Conservation (phyloP, 1,284 basidiomycete species). For the Porphyrellus sp. region DNA sequence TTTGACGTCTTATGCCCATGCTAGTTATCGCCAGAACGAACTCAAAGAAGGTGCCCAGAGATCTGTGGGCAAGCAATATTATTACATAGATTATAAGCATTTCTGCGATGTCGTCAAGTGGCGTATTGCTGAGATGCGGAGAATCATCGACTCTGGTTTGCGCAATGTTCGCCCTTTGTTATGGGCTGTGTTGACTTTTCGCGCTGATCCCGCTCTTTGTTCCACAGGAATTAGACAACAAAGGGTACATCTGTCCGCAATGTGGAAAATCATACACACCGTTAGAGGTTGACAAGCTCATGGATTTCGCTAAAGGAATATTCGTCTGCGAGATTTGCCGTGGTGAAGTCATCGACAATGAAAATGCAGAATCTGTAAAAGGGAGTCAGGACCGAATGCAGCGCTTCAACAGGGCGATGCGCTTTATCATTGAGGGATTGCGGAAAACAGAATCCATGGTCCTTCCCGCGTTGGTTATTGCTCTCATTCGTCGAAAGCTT, state of each 20-base stretch:
- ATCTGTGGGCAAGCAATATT: constrained; percentile 56
- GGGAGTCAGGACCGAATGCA: constrained; percentile 94
- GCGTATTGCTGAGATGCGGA: constrained; percentile 94
- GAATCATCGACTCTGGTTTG: constrained; percentile 79
- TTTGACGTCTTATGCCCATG: constrained; percentile 7
- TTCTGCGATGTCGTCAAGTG: constrained; percentile 82
- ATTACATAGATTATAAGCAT: constrained; percentile 93
- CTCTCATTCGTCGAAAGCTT: neutral
- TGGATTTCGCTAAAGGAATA: constrained; percentile 61
- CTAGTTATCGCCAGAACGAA: constrained; percentile 81
- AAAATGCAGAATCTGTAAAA: constrained; percentile 79
- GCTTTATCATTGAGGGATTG: constrained; percentile 82
- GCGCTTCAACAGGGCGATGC: constrained; percentile 90
- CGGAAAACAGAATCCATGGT: constrained; percentile 75
- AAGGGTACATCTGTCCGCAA: constrained; percentile 92
- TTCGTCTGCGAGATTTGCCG: constrained; percentile 79
- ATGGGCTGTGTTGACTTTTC: neutral
- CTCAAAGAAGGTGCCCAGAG: constrained; percentile 58
- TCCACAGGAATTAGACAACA: constrained; percentile 85
- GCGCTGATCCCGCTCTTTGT: constrained; percentile 6
- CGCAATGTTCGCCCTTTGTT: constrained; percentile 63
- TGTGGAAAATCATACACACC: constrained; percentile 85
- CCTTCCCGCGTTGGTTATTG: constrained; percentile 47
- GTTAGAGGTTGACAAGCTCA: constrained; percentile 81
- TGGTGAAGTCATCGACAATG: constrained; percentile 86